Evolutionary conservation across 2,329 filamentous ascomycete species (phyloP).

Genomic region (Penicillium sp.): DNA sequence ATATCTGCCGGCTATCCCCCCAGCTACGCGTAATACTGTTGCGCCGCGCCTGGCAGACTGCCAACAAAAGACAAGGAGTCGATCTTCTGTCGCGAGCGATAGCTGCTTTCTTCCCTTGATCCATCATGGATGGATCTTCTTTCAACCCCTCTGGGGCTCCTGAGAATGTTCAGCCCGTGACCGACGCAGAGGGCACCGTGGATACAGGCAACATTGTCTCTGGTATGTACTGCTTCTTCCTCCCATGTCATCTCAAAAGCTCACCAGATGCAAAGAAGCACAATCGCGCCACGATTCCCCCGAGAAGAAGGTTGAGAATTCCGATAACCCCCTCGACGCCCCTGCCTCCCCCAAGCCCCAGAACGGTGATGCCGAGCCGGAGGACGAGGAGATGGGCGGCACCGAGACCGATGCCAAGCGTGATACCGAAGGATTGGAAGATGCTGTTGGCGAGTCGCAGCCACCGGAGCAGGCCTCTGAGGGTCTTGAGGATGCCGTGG

Average conservation of each 20-base stretch:
- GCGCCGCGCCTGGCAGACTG: constrained; percentile 13
- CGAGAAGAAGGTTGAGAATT: constrained; percentile 27
- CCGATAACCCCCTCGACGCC: constrained; percentile 62
- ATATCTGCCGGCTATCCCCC: constrained; percentile 8
- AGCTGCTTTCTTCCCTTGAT: constrained; percentile 24
- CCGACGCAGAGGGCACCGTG: constrained; percentile 27
- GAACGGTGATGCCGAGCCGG: constrained; percentile 52
- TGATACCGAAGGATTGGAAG: constrained; percentile 44
- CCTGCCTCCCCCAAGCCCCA: constrained; percentile 60
- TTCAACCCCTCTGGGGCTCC: constrained; percentile 24
- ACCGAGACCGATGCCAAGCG: constrained; percentile 45
- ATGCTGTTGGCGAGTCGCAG: constrained; percentile 43
- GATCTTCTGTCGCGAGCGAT: constrained; percentile 29
- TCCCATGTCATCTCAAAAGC: constrained; percentile 13
- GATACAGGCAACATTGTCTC: constrained; percentile 28
- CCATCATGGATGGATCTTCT: constrained; percentile 37
- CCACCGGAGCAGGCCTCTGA: constrained; percentile 44
- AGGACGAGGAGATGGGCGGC: constrained; percentile 79
- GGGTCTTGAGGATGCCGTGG: constrained; percentile 32
- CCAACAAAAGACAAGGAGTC: constrained; percentile 29
- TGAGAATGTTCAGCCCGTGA: constrained; percentile 26
- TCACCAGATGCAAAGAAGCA: constrained; percentile 24
- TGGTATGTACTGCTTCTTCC: constrained; percentile 26
- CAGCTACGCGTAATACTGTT: constrained; percentile 5
- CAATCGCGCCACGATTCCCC: constrained; percentile 33